Conservation (phyloP, 1,139 yeast genomes). For the Yamadazyma diddensiae region DNA sequence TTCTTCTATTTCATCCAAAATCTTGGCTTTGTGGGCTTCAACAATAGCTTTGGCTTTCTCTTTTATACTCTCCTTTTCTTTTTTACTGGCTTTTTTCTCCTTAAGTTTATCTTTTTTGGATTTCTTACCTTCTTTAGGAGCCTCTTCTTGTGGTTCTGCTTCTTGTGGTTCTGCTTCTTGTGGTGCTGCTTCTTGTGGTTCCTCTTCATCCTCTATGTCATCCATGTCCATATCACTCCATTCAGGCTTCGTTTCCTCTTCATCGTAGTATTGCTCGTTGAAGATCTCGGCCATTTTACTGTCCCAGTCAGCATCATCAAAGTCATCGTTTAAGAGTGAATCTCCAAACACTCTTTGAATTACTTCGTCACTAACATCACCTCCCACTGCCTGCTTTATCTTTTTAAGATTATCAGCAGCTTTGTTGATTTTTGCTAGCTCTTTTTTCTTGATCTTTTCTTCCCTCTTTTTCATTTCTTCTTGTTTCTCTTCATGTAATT, state of each 20-base stretch:
- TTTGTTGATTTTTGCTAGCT: conserved; percentile 70
- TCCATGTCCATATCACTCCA: conserved; percentile 31
- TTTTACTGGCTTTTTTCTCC: conserved; percentile 60
- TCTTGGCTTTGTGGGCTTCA: conserved; percentile 34
- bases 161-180: conserved; percentile 49
- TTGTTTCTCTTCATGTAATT: conserved; percentile 52
- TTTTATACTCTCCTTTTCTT: conserved; percentile 57
- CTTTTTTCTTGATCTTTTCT: conserved; percentile 66
- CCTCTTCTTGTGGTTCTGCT: conserved; percentile 37
- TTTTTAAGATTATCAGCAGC: conserved; percentile 74
- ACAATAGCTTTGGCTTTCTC: conserved; percentile 74
- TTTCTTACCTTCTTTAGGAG: conserved; percentile 35
- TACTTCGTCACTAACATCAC: conserved; percentile 61
- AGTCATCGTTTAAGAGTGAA: conserved; percentile 78
- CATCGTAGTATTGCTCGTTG: conserved; percentile 73
- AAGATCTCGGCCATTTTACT: conserved; percentile 79
- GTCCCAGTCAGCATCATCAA: conserved; percentile 93
- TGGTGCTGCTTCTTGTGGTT: conserved; percentile 33
- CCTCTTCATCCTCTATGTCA: conserved; percentile 42
- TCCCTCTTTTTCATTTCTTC: conserved; percentile 56
- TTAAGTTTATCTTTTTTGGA: conserved; percentile 49
- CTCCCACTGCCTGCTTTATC: conserved; percentile 81
- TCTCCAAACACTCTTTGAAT: conserved; percentile 69
- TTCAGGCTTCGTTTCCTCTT: conserved; percentile 44
- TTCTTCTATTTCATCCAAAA: conserved; percentile 65